Base-by-base conservation (phyloP, 345 rosid genomes). In the Eucalyptus tenuipes region DNA sequence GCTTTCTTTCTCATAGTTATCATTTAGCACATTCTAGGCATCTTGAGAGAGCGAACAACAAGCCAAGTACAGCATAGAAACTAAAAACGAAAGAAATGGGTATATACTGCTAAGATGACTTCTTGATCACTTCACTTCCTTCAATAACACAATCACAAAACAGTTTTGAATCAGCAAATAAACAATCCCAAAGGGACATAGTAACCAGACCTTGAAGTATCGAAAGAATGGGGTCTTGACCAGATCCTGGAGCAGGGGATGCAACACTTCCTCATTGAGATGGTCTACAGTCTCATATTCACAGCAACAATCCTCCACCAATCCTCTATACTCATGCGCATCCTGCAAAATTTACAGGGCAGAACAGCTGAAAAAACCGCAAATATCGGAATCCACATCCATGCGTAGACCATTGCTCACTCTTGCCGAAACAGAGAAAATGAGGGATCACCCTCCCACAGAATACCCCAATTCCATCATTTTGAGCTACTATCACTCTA, bases 221-320 rank as follows among this genome's bases (percentile, higher is more conserved):
- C 99, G 93, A 81, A 92, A 96, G 92, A 98, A 98, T 1, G 99
- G 95, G 24, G 98, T 95, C 89, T 89, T 94, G 45, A 97, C 97
- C 50, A 98, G 97, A 49, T 96, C 96, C 87, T 95, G 97, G 86
- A 98, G 97, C 53, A 92, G 87, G 68, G 99, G 98, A 94, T 96
- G 90, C 93, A 96, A 91, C 45, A 95, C 94, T 87, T 95, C 92
- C 22, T 89, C 91, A 89, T 98, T 98, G 13, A 97, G 90, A 88
- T 88, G 87, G 89, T 96, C 94, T 40, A 96, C 99, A 24, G 97
- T 96, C 92, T 98, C 97, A n/a, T 96, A 97, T 88, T 97, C 97
- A 85, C 99, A 97, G 88, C 98, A 96, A 90, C 98, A 98, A 85
- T 94, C 99, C 93, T 97, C 98, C 16, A 98, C 95, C 85, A 95